Evolutionary conservation across 1,139 yeast genomes (phyloP).

Genomic region (Eremothecium cymbalariae): DNA sequence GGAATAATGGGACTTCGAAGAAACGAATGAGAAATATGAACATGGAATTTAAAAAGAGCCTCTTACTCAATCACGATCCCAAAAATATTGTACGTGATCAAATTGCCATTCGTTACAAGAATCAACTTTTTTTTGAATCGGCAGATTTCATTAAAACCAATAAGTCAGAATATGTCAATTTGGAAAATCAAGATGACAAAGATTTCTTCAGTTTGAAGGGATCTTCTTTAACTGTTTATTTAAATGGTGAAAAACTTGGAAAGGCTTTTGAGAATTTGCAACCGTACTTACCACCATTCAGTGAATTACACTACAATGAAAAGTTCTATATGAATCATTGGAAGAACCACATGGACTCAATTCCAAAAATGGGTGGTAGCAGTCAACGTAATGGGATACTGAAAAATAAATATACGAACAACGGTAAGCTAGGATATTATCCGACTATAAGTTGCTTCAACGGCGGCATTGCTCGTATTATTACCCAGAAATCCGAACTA

Average conservation of each 20-base stretch:
- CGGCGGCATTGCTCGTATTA: constrained; percentile 55
- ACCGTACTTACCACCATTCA: constrained; percentile 72
- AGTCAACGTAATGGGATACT: constrained; percentile 31
- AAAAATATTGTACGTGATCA: constrained; percentile 58
- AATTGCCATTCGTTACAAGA: constrained; percentile 78
- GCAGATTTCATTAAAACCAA: constrained; percentile 72
- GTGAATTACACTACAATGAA: constrained; percentile 41
- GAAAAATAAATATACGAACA: constrained; percentile 48
- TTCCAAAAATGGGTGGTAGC: constrained; percentile 7
- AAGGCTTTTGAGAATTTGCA: constrained; percentile 58
- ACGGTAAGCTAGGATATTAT: constrained; percentile 81
- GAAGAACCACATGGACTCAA: constrained; percentile 21
- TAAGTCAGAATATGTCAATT: constrained; percentile 32
- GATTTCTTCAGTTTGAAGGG: constrained; percentile 22
- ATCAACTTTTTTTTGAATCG: constrained; percentile 73
- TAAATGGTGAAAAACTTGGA: constrained; percentile 68
- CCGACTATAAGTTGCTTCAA: constrained; percentile 82
- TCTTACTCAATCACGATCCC: constrained; percentile 25
- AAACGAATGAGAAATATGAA: constrained; percentile 16
- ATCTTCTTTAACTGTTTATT: constrained; percentile 51
- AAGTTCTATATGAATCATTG: constrained; percentile 36
- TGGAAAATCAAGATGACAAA: constrained; percentile 21
- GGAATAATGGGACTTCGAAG: constrained; percentile 13
- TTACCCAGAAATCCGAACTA: constrained; percentile 17
- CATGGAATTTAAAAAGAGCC: constrained; percentile 26